Percentiles rank a stretch among this genome's conserved stretches.
phyloP scores from a whole-genome alignment of 1,284 basidiomycete species.

The Melanopsichium pennsylvanicum region DNA sequence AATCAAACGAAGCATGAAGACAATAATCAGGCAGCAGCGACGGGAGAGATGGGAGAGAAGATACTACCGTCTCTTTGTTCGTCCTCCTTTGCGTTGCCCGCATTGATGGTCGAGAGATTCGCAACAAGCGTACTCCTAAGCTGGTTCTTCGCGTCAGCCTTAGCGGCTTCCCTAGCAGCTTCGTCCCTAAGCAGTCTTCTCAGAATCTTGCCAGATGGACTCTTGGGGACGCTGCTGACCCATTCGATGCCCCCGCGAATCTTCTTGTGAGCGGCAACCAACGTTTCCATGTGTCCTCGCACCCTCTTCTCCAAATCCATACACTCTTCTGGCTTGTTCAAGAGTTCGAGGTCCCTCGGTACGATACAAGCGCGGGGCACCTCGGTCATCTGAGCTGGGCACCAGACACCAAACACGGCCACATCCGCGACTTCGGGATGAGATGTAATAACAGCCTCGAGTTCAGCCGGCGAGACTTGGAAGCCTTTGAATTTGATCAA shows the following conservation, averaged over 20 bases:
- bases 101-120: slow-evolving; percentile 1
- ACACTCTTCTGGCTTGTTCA: slow-evolving; percentile 57
- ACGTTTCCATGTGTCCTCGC: slow-evolving; percentile 31
- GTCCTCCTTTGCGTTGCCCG: slow-evolving; percentile 16
- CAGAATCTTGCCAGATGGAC: slow-evolving; percentile 60
- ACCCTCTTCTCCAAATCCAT: slow-evolving; percentile 47
- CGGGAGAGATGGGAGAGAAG: slow-evolving; percentile 36
- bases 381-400: slow-evolving; percentile 40
- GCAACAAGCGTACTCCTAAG: slow-evolving; percentile 24
- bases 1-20: neutral
- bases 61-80: slow-evolving; percentile 34
- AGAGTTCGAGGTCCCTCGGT: slow-evolving; percentile 39
- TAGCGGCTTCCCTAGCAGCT: slow-evolving; percentile 24
- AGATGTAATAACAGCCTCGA: slow-evolving; percentile 44
- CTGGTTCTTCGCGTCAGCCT: slow-evolving; percentile 28
- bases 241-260: slow-evolving; percentile 63
- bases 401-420: slow-evolving; percentile 38
- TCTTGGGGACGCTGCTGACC: slow-evolving; percentile 58
- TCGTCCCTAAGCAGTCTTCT: slow-evolving; percentile 47
- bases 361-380: slow-evolving; percentile 64
- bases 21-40: slow-evolving; percentile 28
- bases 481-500: slow-evolving; percentile 56
- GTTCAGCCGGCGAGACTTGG: slow-evolving; percentile 55
- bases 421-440: slow-evolving; percentile 49
- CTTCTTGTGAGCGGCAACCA: slow-evolving; percentile 65